These are phyloP conservation scores for Neurospora terricola DNA, from an alignment of 495 filamentous ascomycete species.

Conservation along the genomic window DNA sequence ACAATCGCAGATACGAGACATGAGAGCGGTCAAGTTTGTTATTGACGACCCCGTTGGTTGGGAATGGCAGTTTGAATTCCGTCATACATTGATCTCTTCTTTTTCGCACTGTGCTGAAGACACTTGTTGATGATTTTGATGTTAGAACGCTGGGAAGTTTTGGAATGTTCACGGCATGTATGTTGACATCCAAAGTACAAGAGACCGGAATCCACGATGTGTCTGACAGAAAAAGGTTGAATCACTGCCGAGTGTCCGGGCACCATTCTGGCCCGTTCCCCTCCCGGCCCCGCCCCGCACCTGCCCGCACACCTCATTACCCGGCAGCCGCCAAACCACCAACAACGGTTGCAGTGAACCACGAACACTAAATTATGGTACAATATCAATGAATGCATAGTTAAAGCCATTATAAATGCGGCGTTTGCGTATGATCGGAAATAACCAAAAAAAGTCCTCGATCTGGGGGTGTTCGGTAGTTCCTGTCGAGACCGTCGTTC, in stretches of 20 bases:
- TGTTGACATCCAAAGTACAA: background rate
- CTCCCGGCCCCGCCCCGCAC: background rate
- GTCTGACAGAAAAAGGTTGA: background rate
- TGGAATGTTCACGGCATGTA: background rate
- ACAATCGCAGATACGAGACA: background rate
- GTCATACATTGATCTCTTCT: background rate
- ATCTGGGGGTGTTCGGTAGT: background rate
- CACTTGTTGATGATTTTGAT: background rate
- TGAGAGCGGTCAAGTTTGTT: background rate
- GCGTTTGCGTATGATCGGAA: background rate
- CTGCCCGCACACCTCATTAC: background rate
- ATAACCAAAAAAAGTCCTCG: background rate
- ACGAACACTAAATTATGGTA: background rate
- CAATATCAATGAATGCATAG: too few relatives aligned
- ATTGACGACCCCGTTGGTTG: background rate
- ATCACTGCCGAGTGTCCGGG: background rate
- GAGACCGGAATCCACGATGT: rapidly evolving
- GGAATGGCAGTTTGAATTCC: background rate
- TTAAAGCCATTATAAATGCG: background rate
- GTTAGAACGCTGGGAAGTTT: background rate
- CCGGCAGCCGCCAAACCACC: background rate
- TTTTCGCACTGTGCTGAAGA: background rate
- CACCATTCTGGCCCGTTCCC: background rate
- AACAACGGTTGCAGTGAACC: background rate
- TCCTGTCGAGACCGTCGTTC: background rate